A percentile compares a stretch with the other conserved stretches of the same genome.
Evolutionary conservation across 768 basidiomycete species (phyloP).

Genomic region (Ramaria rubella): DNA sequence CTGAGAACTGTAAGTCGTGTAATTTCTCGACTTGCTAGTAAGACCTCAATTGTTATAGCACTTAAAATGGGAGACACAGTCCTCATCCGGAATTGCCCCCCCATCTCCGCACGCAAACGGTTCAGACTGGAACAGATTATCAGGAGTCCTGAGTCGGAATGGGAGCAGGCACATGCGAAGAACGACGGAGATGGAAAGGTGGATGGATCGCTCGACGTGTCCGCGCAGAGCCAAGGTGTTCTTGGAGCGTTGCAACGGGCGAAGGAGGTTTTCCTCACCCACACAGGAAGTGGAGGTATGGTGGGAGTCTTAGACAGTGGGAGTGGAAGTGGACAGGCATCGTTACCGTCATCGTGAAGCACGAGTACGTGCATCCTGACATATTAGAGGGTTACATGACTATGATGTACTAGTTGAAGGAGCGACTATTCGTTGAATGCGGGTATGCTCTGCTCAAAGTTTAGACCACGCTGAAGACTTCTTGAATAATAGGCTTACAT

Average conservation of each 20-base stretch:
- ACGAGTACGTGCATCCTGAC: too few species aligned
- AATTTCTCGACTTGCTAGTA: neutral
- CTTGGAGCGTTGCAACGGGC: neutral
- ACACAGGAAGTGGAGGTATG: neutral
- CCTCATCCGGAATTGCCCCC: constrained; percentile 74
- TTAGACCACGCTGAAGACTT: too few species aligned
- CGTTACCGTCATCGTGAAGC: too few species aligned
- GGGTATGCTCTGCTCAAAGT: too few species aligned
- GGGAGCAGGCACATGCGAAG: constrained; percentile 2
- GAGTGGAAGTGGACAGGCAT: too few species aligned
- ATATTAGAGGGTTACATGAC: too few species aligned
- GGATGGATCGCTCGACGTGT: constrained; percentile 11
- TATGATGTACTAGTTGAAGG: too few species aligned
- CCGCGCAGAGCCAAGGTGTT: neutral
- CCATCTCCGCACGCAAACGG: constrained; percentile 70
- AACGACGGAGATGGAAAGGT: constrained; percentile 27
- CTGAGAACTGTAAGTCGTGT: constrained; percentile 49
- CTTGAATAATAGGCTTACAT: too few species aligned
- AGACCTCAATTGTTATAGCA: constrained; percentile 3
- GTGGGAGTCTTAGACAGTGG: neutral
- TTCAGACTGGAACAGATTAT: constrained; percentile 65
- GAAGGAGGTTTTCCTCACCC: neutral
- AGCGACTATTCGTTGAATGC: too few species aligned
- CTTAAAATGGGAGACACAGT: constrained; percentile 65
- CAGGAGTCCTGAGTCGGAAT: constrained; percentile 61